A percentile compares a stretch with the other conserved stretches of the same genome.
These are phyloP conservation scores for Tricholoma saponaceum DNA, from an alignment of 768 basidiomycete genomes.

Conservation along the genomic window DNA sequence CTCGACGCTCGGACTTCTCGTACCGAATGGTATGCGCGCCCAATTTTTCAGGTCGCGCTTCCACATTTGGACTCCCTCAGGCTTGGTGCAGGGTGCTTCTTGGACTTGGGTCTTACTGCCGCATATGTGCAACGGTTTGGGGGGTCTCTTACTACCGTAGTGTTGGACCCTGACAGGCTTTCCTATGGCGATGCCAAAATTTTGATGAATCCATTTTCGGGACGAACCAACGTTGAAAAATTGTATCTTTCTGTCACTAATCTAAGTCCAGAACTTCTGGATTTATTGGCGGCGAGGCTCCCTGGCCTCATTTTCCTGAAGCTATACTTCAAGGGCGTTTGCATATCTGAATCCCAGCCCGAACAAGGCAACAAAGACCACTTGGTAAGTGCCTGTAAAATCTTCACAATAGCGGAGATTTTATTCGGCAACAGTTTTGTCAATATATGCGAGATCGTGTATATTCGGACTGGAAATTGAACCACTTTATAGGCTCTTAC, in stretches of 20 bases:
- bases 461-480: neutral
- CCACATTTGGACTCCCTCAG: neutral
- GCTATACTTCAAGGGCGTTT: neutral
- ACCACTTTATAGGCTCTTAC: neutral
- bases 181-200: neutral
- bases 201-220: neutral
- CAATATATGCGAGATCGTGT: neutral
- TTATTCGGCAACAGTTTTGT: neutral
- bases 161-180: neutral
- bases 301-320: neutral
- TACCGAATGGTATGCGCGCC: neutral
- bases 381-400: neutral
- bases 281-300: neutral
- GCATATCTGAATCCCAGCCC: neutral
- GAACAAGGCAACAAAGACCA: neutral
- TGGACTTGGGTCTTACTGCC: neutral
- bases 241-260: neutral
- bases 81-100: neutral
- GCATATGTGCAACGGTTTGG: neutral
- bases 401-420: neutral
- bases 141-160: neutral
- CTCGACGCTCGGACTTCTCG: neutral
- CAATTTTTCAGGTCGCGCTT: neutral
- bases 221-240: neutral
- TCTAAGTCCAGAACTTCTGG: neutral